phyloP scores from a whole-genome alignment of 2,329 filamentous ascomycete species.

The Colletotrichum gigasporum region DNA sequence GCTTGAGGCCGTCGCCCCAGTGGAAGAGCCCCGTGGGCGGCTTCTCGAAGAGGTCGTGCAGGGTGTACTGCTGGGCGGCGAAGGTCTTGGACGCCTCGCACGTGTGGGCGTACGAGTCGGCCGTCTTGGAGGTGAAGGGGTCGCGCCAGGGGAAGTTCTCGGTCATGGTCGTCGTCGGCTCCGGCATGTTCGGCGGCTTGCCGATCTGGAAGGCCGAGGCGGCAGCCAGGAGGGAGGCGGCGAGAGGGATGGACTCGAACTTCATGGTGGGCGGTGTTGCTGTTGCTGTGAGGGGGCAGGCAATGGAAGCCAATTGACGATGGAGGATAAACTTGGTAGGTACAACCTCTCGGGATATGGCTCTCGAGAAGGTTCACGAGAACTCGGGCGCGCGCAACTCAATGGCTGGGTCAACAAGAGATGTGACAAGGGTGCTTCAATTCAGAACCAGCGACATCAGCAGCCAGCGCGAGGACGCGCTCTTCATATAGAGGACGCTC shows the following conservation, averaged over 20 bases:
- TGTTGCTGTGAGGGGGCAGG: too few species aligned
- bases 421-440: background rate
- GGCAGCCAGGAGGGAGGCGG: slow-evolving; percentile 23
- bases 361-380: background rate
- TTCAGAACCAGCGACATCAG: background rate
- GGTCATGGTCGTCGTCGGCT: slow-evolving; percentile 44
- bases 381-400: too few species aligned
- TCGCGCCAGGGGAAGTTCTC: slow-evolving; percentile 52
- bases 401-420: too few species aligned
- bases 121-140: slow-evolving; percentile 44
- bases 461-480: background rate
- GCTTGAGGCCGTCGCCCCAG: slow-evolving; percentile 51
- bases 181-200: slow-evolving; percentile 35
- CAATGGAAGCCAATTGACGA: too few species aligned
- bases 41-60: slow-evolving; percentile 51
- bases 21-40: slow-evolving; percentile 49
- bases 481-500: slow-evolving; percentile 3
- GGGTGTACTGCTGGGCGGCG: slow-evolving; percentile 50
- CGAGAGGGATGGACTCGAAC: background rate
- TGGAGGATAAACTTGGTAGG: too few species aligned
- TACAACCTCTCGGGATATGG: background rate
- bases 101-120: slow-evolving; percentile 41
- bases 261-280: background rate
- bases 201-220: slow-evolving; percentile 40
- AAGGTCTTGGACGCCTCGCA: slow-evolving; percentile 49